phyloP scores from a whole-genome alignment of 1,284 basidiomycete species.

The Trichosporon inkin region DNA sequence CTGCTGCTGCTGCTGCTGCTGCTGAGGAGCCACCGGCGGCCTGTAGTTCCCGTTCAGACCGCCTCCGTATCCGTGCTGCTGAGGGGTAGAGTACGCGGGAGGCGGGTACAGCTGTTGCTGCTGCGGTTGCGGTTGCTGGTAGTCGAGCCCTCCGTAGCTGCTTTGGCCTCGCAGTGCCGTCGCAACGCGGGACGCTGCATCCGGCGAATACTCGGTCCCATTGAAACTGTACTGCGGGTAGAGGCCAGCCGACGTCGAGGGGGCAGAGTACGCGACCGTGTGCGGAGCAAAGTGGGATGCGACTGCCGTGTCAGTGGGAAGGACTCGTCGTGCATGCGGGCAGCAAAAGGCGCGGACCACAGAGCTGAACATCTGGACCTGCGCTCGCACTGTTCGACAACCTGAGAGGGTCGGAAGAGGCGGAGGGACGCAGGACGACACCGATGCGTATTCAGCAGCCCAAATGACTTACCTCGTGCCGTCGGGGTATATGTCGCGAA shows the following conservation, averaged over 20 bases:
- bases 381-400: neutral
- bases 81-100: neutral
- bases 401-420: neutral
- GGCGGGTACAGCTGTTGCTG: neutral
- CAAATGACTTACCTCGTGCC: slow-evolving; percentile 39
- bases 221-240: slow-evolving; percentile 36
- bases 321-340: neutral
- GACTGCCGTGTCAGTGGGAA: slow-evolving; percentile 31
- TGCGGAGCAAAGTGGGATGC: slow-evolving; percentile 48
- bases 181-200: slow-evolving; percentile 1
- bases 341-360: neutral
- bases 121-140: slow-evolving; percentile 5
- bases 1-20: slow-evolving; percentile 18
- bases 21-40: neutral
- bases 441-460: neutral
- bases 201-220: neutral
- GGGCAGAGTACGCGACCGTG: slow-evolving; percentile 35
- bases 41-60: neutral
- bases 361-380: neutral
- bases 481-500: slow-evolving; percentile 47
- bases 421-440: neutral
- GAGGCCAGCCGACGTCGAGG: slow-evolving; percentile 24
- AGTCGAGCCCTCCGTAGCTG: slow-evolving; percentile 3
- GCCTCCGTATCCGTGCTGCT: neutral
- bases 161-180: neutral